Base-by-base conservation (phyloP, 495 filamentous ascomycete genomes). In the Aspergillus nanangensis region DNA sequence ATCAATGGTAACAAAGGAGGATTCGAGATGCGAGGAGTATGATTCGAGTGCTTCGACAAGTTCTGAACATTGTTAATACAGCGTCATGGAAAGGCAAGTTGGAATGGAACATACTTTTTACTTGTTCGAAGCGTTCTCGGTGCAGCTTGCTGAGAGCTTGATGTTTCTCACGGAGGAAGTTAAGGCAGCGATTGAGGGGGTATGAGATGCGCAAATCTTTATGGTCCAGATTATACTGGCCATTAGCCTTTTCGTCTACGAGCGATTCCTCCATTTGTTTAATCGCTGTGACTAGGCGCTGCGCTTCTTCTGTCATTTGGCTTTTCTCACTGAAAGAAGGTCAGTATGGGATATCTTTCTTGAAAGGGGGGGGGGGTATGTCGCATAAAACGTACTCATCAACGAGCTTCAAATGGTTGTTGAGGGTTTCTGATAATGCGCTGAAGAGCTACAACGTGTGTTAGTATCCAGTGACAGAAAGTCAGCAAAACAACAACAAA, bases 221-320 rank as follows among this genome's bases (percentile, higher is more conserved):
- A 43, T 83, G 77, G 43, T 84, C 77, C 3, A 78, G 63, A 29
- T 75, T 66, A 55, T 85, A 82, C 52, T 76, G 73, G 37, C 80
- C 78, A 49, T 75, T 78, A 24, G 74, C 65, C 60, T 80, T 83
- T 38, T 75, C 72, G 56, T 91, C 90, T 41, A 89, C 87, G 23
- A 99, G 75, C 0, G 92, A 95, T 11, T 78, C 70, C 62, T 97
- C 89, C 90, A 99, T 95, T 67, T 96, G 90, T 56, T 81, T 82
- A 55, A 96, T 95, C 2, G 76, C 75, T 11, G 81, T 84, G 58
- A 95, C 88, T 23, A 95, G 82, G 56, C 77, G 82, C 44, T 91
- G 77, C n/a, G 89, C 90, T 65, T 96, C 87, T 45, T 93, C 84
- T 7, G 83, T 76, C 74, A 97, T 77, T 11, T 85, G 77, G 60